Evolutionary conservation across 139 green algal species (phyloP).

Genomic region (Coelastrella sp.): DNA sequence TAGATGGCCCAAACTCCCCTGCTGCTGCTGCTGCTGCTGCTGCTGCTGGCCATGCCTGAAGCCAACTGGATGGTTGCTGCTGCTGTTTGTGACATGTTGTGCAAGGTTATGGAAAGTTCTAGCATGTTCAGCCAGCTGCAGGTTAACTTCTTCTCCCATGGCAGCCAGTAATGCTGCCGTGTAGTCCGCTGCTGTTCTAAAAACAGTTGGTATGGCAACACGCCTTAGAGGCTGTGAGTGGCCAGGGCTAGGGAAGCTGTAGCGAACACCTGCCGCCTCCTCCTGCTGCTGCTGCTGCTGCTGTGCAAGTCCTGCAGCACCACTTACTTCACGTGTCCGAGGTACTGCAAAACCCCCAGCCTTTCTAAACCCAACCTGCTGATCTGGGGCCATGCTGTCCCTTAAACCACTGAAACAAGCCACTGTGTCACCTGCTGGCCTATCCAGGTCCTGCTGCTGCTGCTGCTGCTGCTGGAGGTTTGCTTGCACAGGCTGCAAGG

Average conservation of each 20-base stretch:
- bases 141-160: slow-evolving; percentile 70
- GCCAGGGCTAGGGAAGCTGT: not conserved
- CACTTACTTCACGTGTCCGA: too few relatives aligned
- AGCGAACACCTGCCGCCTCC: not conserved
- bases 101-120: slow-evolving; percentile 44
- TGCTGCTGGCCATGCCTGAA: not conserved
- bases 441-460: not conserved
- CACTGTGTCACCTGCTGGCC: too few relatives aligned
- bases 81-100: slow-evolving; percentile 33
- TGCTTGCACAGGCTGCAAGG: not conserved
- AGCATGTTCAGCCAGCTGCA: slow-evolving; percentile 53
- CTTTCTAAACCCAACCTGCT: not conserved
- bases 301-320: not conserved
- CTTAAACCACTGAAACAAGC: not conserved
- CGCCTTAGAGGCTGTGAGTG: not conserved
- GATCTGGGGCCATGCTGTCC: not conserved
- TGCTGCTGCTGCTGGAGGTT: slow-evolving; percentile 4
- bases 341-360: not conserved
- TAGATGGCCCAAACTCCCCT: slow-evolving; percentile 4
- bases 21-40: slow-evolving; percentile 33
- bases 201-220: slow-evolving; percentile 55
- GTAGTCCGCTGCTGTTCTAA: slow-evolving; percentile 52
- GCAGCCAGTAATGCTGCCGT: slow-evolving; percentile 43
- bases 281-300: slow-evolving; percentile 16
- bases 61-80: not conserved